Base-by-base conservation (phyloP, 2,329 filamentous ascomycete genomes). In the Paraphaeosphaeria sporulosa region DNA sequence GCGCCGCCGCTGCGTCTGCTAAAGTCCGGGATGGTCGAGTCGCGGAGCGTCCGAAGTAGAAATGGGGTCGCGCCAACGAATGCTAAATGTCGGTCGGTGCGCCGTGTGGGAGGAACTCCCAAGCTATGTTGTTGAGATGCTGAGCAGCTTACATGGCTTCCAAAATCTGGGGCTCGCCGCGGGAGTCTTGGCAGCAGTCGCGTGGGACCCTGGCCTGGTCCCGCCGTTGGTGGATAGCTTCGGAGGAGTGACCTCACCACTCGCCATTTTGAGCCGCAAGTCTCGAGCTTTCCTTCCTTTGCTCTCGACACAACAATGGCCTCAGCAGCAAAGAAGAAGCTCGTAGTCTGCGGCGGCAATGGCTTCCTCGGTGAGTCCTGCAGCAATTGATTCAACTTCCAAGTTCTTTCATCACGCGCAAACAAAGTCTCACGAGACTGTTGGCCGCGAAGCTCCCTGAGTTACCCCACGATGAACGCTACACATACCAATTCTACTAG, bases 321-420 rank as follows among this genome's bases (percentile, higher is more conserved):
- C 79, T 71, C 84, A 55, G 82, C 85, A 65, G 84, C 85, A 52
- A 83, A 87, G 59, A 97, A 93, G 81, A 90, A 88, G 79, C 84
- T 99, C 46, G 89, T 98, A 44, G 93, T 99, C 57, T 96, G 92
- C 67, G 95, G 95, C 68, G 94, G 94, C 61, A 97, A 92, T 78
- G 94, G 95, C 36, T 99, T 98, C 76, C 81, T 99, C 27, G 93
- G 93, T 79, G 74, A 32, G 74, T 71, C 1, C 86, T 38, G 38
- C 2, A 32, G 6, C 30, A 8, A 32, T 32, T 32, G 30, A 32
- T 12, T 12, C 2, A 8, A 32, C 30, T 6, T 6, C 25, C 25
- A 27, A 27, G 25, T 27, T 27, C 3, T 32, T 32, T 9, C 30
- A 8, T 12, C 10, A 5, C 30, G 30, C 30, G 30, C 30, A 9